Base-by-base conservation (phyloP, 169 alveolate species). In the Haemoproteus tartakovskyi region DNA sequence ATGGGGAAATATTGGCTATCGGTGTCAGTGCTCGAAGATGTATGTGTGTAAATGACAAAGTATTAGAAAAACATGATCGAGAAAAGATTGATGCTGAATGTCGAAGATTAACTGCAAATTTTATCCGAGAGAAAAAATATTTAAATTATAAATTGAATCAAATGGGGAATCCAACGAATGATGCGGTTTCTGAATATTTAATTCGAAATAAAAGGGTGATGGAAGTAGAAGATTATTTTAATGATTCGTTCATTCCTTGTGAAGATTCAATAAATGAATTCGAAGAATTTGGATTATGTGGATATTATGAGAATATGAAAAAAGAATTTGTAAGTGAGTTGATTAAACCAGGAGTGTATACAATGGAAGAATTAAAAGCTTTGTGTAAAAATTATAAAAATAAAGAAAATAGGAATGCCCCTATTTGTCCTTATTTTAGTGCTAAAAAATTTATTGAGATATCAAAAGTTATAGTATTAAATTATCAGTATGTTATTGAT, bases 381-480 rank as follows among this genome's bases (percentile, higher is more conserved):
- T 61, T 91, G 51, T 95, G 97, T 26, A 61, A 67, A 41, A 85
- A 84, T 36, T 91, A 85, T 79, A 88, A 83, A 51, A 87, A 91
- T 61, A 60, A 47, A 3, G 87, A 91, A 9, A 85, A 82, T 27
- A 51, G 62, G 2, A 61, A 54, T 48, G 86, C 78, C 26, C 86
- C 82, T 14, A 54, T 94, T 61, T 97, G 99, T 79, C 99, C 99
- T 1, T 97, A 97, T 63, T 97, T 90, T 79, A 89, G 94, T 24
- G 97, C 99, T n/a, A 90, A 98, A 59, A 90, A 95, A 16, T 87
- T 96, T 19, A 79, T 96, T 0, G 96, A 94, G 52, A 79, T 85
- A 37, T 97, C 99, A 6, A 95, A 95, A 62, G 96, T 97, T 11
- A 94, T 97, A 3, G 99, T 96, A 19, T 93, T 95, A 78, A 96